Evolutionary conservation across 2,329 filamentous ascomycete species (phyloP).

Genomic region (Tolypocladium amazonense): DNA sequence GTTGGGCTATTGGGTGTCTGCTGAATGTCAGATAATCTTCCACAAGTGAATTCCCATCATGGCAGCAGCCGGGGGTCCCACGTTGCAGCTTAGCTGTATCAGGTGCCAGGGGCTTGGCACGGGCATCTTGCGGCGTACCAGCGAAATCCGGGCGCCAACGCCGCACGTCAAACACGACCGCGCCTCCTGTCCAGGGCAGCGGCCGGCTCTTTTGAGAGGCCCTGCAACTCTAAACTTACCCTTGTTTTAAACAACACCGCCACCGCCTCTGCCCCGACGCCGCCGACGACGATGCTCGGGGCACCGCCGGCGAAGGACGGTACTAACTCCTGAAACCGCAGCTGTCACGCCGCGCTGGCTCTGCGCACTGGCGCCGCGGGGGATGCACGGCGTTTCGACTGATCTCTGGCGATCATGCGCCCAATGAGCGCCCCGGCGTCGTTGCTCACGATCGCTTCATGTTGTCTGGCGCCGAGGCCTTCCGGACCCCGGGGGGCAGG

Average conservation of each 20-base stretch:
- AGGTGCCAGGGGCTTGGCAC: background rate
- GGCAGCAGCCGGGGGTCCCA: background rate
- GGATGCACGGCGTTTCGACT: conserved; percentile 1
- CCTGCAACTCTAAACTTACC: background rate
- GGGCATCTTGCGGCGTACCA: too few species aligned
- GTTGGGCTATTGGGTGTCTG: background rate
- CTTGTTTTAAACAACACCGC: background rate
- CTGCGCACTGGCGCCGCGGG: background rate
- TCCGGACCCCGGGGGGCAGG: background rate
- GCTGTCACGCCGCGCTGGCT: background rate
- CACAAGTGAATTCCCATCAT: background rate
- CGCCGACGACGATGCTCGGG: background rate
- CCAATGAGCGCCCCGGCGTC: background rate
- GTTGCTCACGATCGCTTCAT: conserved; percentile 1
- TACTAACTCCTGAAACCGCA: background rate
- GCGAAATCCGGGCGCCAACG: background rate
- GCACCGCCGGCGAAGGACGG: background rate
- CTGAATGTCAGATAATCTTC: background rate
- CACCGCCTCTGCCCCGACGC: background rate
- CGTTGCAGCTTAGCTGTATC: background rate
- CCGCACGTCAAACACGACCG: background rate
- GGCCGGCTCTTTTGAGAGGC: background rate
- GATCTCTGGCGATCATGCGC: background rate
- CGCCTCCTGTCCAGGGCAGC: background rate
- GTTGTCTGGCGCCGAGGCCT: background rate